Conservation (phyloP, 768 basidiomycete genomes). For the Suillus subalutaceus region DNA sequence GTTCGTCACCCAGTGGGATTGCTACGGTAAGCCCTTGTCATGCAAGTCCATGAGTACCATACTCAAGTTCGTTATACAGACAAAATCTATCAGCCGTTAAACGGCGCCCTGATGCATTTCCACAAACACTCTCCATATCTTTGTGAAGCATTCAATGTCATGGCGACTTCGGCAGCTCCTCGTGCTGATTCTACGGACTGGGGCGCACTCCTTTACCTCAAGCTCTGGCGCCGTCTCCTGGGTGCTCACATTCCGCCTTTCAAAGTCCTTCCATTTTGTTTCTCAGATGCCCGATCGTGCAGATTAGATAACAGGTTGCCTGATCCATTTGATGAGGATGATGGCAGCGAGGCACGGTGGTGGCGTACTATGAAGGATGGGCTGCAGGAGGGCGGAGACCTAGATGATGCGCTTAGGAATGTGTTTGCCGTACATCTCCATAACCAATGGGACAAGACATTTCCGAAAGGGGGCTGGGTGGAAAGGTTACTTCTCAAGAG, state of each 20-base stretch:
- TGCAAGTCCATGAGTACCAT: not conserved
- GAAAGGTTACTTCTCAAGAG: slow-evolving; percentile 70
- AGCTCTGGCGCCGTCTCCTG: slow-evolving; percentile 86
- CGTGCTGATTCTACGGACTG: slow-evolving; percentile 85
- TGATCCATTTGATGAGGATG: slow-evolving; percentile 67
- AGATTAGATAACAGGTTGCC: slow-evolving; percentile 92
- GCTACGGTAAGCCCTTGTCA: slow-evolving; percentile 69
- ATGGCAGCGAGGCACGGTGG: slow-evolving; percentile 10
- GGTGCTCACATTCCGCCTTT: slow-evolving; percentile 77
- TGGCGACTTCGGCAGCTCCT: slow-evolving; percentile 75
- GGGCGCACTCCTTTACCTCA: slow-evolving; percentile 90
- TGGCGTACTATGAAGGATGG: slow-evolving; percentile 31
- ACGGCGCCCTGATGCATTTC: slow-evolving; percentile 96
- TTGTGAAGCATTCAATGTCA: slow-evolving; percentile 94
- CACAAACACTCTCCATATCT: slow-evolving; percentile 90
- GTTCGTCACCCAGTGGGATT: slow-evolving; percentile 99
- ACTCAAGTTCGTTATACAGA: slow-evolving; percentile 41
- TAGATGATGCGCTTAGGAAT: slow-evolving; percentile 63
- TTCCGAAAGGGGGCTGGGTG: slow-evolving; percentile 85
- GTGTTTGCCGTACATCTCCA: slow-evolving; percentile 92
- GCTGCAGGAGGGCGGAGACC: slow-evolving; percentile 60
- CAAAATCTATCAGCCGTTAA: slow-evolving; percentile 77
- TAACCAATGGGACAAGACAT: slow-evolving; percentile 92
- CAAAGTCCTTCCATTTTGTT: slow-evolving; percentile 93
- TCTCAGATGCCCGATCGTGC: slow-evolving; percentile 89